These are phyloP conservation scores for Lenwebbia sp. DNA, from an alignment of 345 rosid genomes.

Conservation along the genomic window DNA sequence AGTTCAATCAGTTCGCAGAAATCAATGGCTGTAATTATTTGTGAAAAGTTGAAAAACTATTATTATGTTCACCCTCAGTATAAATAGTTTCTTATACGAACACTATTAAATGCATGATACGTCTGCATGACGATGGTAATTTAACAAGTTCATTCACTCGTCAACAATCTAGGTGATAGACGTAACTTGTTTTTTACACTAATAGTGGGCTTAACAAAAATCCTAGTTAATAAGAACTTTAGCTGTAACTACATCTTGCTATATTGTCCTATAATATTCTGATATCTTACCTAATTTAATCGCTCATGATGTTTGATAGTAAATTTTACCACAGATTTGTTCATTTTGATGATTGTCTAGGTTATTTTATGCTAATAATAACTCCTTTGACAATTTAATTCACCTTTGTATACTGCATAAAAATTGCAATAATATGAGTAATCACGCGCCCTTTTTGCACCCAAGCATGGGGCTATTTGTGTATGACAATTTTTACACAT, in stretches of 20 bases:
- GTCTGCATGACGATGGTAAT: background rate
- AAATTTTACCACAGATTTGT: background rate
- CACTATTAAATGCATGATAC: background rate
- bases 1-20: too few relatives aligned
- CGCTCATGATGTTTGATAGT: background rate
- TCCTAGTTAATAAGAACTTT: too few relatives aligned
- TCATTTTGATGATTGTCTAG: background rate
- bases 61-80: background rate
- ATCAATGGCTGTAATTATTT: too few relatives aligned
- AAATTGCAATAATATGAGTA: background rate
- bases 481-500: background rate
- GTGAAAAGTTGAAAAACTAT: background rate
- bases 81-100: background rate
- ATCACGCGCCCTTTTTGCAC: background rate
- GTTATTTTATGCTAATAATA: background rate
- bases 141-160: background rate
- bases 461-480: background rate
- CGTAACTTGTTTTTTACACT: too few relatives aligned
- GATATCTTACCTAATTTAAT: background rate
- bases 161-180: background rate
- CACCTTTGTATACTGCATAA: background rate
- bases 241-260: background rate
- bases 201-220: too few relatives aligned
- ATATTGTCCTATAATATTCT: background rate
- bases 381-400: background rate